Evolutionary conservation across 202 grass and related monocot species (phyloP).

Genomic region (Panicum virgatum): DNA sequence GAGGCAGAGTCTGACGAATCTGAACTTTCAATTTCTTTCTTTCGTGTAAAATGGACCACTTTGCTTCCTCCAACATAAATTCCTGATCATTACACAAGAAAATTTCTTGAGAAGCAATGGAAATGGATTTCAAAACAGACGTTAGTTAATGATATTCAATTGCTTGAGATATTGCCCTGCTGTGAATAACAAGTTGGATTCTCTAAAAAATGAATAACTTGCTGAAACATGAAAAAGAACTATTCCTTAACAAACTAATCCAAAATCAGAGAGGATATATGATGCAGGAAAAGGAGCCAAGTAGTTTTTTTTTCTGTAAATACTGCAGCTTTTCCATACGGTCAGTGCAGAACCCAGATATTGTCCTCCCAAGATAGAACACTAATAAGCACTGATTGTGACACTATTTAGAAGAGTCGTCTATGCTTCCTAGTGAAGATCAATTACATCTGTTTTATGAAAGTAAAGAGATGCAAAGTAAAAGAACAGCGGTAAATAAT

Average conservation of each 20-base stretch:
- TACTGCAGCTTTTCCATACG: conserved; percentile 29
- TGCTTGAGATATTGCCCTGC: not conserved
- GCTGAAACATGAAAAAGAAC: not conserved
- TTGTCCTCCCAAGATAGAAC: not conserved
- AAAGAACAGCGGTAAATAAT: not conserved
- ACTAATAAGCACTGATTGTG: conserved; percentile 7
- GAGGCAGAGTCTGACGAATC: conserved; percentile 54
- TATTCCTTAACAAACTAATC: not conserved
- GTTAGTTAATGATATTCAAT: not conserved
- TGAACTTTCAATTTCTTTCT: conserved; percentile 64
- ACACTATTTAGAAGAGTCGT: not conserved
- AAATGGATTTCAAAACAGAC: not conserved
- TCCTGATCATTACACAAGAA: conserved; percentile 44
- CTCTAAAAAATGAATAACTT: not conserved
- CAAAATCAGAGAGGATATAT: not conserved
- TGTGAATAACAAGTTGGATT: not conserved
- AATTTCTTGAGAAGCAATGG: not conserved
- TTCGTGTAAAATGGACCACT: conserved; percentile 95
- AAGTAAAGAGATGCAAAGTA: conserved; percentile 11
- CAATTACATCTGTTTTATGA: not conserved
- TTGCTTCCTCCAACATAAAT: conserved; percentile 99
- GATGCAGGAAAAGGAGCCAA: not conserved
- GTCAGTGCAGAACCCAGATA: conserved; percentile 27
- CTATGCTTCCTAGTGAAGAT: not conserved
- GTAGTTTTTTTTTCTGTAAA: not conserved